phyloP scores from a whole-genome alignment of 116 monocot genomes.

The Cymodocea nodosa region DNA sequence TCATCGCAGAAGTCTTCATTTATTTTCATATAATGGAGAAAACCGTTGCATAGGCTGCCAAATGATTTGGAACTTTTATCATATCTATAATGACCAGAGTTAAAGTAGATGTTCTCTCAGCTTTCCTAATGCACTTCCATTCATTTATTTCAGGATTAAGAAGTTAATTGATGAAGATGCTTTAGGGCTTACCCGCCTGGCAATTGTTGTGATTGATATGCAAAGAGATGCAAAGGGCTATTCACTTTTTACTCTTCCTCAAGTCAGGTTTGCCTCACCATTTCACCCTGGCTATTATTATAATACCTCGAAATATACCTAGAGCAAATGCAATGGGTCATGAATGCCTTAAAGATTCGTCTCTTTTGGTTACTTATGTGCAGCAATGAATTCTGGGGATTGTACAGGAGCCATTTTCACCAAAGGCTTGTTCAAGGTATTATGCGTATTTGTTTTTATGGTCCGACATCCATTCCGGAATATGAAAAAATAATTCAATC shows the following conservation, averaged over 20 bases:
- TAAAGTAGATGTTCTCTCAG: no score
- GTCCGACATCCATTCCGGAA: constrained; percentile 6
- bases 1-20: no score
- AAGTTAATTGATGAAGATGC: constrained; percentile 85
- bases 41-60: no score
- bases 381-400: constrained; percentile 34
- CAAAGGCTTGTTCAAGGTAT: constrained; percentile 15
- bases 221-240: constrained; percentile 78
- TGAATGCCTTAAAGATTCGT: neutral
- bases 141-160: constrained; percentile 52
- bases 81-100: no score
- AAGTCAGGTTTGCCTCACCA: constrained; percentile 20
- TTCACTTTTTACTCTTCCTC: constrained; percentile 25
- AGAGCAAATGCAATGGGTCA: neutral
- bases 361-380: neutral
- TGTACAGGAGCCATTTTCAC: constrained; percentile 25
- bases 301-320: neutral
- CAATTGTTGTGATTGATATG: constrained; percentile 65
- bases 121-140: no score
- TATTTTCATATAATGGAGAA: no score
- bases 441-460: constrained; percentile 33
- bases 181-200: constrained; percentile 49
- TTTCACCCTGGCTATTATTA: neutral
- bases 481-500: constrained; percentile 6
- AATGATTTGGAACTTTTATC: no score